phyloP scores from a whole-genome alignment of 352 stramenopile species.

The Phytophthora tentaculata region DNA sequence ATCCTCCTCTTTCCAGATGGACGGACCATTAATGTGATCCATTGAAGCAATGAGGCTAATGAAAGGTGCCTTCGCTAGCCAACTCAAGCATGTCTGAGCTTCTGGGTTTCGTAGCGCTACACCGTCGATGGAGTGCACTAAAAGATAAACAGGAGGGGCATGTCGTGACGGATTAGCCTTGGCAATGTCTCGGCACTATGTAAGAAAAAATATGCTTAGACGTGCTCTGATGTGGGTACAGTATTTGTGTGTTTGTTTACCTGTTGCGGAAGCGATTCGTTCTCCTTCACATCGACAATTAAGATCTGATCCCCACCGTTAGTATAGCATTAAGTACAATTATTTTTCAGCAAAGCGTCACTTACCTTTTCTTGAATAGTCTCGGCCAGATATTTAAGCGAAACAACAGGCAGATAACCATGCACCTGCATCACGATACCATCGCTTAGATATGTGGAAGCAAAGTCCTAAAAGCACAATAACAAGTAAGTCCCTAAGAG shows the following conservation, averaged over 20 bases:
- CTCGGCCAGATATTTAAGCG: constrained; percentile 47
- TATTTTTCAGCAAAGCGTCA: not conserved
- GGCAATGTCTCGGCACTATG: constrained; percentile 42
- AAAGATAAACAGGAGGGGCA: constrained; percentile 40
- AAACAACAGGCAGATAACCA: constrained; percentile 62
- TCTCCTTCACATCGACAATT: constrained; percentile 27
- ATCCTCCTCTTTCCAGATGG: constrained; percentile 65
- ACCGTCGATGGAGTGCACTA: constrained; percentile 69
- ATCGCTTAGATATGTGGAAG: constrained; percentile 32
- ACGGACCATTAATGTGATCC: constrained; percentile 61
- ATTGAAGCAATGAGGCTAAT: constrained; percentile 59
- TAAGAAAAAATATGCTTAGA: constrained; percentile 8
- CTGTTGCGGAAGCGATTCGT: constrained; percentile 43
- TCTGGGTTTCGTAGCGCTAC: constrained; percentile 48
- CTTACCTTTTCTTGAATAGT: constrained; percentile 47
- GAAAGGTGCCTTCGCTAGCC: constrained; percentile 46
- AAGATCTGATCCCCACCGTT: constrained; percentile 26
- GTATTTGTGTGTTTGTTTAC: constrained; percentile 17
- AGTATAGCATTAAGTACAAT: not conserved
- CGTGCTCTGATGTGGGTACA: not conserved
- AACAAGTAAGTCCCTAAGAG: not conserved
- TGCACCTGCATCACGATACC: constrained; percentile 57
- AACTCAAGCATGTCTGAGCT: constrained; percentile 57
- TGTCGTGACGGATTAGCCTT: constrained; percentile 19
- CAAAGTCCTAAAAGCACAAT: constrained; percentile 46